Evolutionary conservation across 495 filamentous ascomycete genomes (phyloP).

Genomic region (Daldinia concentrica): DNA sequence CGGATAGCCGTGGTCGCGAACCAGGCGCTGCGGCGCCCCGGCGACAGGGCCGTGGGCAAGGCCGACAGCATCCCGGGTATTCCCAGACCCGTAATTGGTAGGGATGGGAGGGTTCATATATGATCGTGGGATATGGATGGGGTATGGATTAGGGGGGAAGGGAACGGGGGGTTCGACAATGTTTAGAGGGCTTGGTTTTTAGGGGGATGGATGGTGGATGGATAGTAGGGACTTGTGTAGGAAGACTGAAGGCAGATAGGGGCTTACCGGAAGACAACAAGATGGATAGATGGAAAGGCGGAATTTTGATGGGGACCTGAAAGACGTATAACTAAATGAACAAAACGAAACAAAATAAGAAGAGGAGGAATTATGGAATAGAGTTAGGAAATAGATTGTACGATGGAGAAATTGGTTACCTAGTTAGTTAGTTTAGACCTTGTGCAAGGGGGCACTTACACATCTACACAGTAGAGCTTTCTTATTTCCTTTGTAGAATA

Average conservation of each 20-base stretch:
- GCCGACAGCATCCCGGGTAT: too few relatives aligned
- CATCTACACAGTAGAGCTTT: constrained; percentile 12
- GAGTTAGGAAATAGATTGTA: background rate
- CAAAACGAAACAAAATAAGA: background rate
- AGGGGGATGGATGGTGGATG: background rate
- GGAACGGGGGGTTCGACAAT: too few relatives aligned
- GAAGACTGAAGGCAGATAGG: too few relatives aligned
- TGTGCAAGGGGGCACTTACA: constrained; percentile 6
- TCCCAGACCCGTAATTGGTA: too few relatives aligned
- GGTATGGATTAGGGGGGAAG: too few relatives aligned
- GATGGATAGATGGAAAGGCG: too few relatives aligned
- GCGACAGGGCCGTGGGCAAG: too few relatives aligned
- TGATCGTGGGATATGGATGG: too few relatives aligned
- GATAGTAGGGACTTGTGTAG: background rate
- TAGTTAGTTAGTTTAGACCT: too few relatives aligned
- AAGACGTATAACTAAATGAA: background rate
- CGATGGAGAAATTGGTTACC: background rate
- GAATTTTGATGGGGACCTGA: background rate
- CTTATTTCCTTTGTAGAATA: constrained; percentile 12
- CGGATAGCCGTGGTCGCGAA: constrained; percentile 11
- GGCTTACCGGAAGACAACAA: too few relatives aligned
- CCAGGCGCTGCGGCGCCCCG: too few relatives aligned
- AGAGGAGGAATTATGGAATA: background rate
- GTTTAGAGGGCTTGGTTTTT: background rate
- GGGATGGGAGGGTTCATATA: too few relatives aligned